Evolutionary conservation across 73 alveolate genomes (phyloP), one percentile per base, ranked within the genome.

Genomic region (Paramecium biaurelia): DNA sequence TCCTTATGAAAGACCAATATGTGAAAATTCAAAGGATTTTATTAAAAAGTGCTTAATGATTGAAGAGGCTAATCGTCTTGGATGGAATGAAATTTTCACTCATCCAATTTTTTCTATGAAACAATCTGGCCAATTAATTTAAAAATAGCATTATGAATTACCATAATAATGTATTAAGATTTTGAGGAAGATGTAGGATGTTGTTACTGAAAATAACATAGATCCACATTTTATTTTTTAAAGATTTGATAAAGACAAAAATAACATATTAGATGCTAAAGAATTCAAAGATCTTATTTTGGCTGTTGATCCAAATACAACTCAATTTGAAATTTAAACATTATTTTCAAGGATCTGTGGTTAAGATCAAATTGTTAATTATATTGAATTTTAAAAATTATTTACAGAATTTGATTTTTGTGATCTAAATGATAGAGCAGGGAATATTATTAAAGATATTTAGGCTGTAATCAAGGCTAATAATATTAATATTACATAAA

Each of bases 1-100:
- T 45, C 94, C 94, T 26, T 89, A 89, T 70, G 94, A 89, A 30
- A 38, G 87, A 38, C 94, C 94, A 24, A 49, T 89, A 18, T 45
- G 89, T 42, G 49, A 34, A 20, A 35, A 38, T 30, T 41, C 56
- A 14, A 89, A 89, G 76, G 84, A 89, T 45, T 89, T 67, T 35
- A 38, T 89, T 23, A 89, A 28, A 38, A 45, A 34, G 24, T 89
- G 94, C n/a, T 45, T 89, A 23, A 28, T 38, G 57, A 85, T 89
- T 11, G 94, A 89, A 11, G 94, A 89, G 34, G 49, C 7, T 20
- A 18, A 59, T 34, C 47, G 94, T 21, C 70, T 89, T 12, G 94
- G 88, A 24, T 89, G 94, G 94, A 70, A 70, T 41, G 87, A 70
- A 43, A 47, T 89, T 1, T 89, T 89, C 49, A 63, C 57, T 57